Evolutionary conservation across 1,139 yeast species (phyloP), one percentile per base, ranked within the genome.

Genomic region (Sugiyamaella neomexicana): DNA sequence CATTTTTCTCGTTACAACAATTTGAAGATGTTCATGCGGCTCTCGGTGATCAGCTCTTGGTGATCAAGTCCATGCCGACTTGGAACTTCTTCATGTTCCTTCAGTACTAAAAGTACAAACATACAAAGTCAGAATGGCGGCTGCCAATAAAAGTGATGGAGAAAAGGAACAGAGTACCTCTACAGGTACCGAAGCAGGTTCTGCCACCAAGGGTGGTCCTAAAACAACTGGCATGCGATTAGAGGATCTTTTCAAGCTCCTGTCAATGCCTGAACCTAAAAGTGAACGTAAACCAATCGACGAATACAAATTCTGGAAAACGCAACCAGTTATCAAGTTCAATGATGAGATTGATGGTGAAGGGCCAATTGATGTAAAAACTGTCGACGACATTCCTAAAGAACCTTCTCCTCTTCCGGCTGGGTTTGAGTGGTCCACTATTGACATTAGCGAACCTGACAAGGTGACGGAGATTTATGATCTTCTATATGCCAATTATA

Each of bases 241-340:
- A 55, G 74, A 74, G 54, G 76, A 76, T 51, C 68, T 80, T 53
- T 65, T 79, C 57, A 74, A 77, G 65, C 68, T 64, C 56, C 58
- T 66, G 40, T 60, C 67, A 41, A 55, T 60, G 64, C 60, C 57
- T 23, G 56, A 52, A 31, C 48, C 48, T 23, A 54, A 48, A 50
- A 52, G 47, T 27, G 55, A 47, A 17, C 54, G 62, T 54, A 86
- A 86, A 66, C 81, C 85, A 36, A 89, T 91, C 90, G 83, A 88
- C 53, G 96, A 90, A 66, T 89, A 91, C 75, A 89, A 89, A 73
- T 93, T 93, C 72, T 93, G 99, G 99, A 88, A 87, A 68, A 95
- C 99, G 6, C 99, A 93, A 71, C 99, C 99, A 0, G 99, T 95
- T 16, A 81, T 91, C 4, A 76, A 78, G 27, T 83, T 90, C 59